A percentile compares a stretch with the other conserved stretches of the same genome.
These are phyloP conservation scores for Theileria parva DNA, from an alignment of 169 alveolate species.

Conservation along the genomic window DNA sequence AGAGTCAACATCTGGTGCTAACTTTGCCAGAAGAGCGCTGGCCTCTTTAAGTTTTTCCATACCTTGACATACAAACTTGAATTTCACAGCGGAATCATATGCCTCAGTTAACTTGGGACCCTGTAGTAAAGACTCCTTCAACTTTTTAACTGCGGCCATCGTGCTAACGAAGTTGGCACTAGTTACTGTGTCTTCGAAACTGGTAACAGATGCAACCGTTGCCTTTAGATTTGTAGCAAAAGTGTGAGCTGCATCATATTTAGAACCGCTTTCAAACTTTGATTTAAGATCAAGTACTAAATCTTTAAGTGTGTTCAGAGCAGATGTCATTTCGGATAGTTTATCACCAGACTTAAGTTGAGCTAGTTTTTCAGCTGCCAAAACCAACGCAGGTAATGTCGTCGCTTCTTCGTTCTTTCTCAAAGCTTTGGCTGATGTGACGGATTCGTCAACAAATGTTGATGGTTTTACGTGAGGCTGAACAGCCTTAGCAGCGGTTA, in stretches of 20 bases:
- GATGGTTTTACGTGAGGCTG: neutral
- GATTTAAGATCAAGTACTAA: neutral
- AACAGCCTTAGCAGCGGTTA: neutral
- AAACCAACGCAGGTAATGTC: neutral
- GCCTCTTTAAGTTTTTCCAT: neutral
- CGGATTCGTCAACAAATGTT: neutral
- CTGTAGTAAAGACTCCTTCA: neutral
- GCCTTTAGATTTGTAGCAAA: neutral
- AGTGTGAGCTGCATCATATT: neutral
- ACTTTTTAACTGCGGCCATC: neutral
- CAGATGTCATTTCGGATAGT: neutral
- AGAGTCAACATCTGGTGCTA: neutral
- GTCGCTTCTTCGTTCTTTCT: neutral
- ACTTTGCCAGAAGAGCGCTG: neutral
- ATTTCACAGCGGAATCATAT: neutral
- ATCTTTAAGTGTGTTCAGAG: neutral
- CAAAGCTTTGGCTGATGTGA: neutral
- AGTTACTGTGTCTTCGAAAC: neutral
- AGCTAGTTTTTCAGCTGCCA: neutral
- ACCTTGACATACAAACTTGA: neutral
- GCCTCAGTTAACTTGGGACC: neutral
- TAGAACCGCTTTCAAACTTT: neutral
- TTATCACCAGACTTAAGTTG: neutral
- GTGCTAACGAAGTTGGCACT: neutral
- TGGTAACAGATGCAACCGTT: neutral